phyloP scores from a whole-genome alignment of 163 green algal species.

The Scenedesmus sp. region DNA sequence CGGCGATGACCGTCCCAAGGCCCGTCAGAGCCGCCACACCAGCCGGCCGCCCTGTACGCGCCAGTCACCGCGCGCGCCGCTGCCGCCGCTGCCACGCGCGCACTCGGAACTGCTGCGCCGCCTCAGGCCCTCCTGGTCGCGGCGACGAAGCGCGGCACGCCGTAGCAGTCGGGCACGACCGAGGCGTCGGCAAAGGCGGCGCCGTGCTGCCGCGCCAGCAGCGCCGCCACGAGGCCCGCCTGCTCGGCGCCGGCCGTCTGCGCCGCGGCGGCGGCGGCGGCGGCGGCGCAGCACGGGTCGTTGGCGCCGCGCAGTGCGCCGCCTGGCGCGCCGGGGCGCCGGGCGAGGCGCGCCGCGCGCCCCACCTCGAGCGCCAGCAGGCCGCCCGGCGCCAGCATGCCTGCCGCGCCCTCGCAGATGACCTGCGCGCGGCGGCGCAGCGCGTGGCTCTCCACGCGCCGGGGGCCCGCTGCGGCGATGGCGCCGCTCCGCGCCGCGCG shows the following conservation, averaged over 20 bases:
- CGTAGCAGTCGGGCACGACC: constrained; percentile 61
- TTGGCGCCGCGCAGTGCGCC: neutral
- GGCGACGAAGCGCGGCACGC: constrained; percentile 73
- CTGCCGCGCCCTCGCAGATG: constrained; percentile 62
- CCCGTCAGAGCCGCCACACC: too few relatives aligned
- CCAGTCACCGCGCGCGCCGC: too few relatives aligned
- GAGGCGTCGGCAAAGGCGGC: constrained; percentile 18
- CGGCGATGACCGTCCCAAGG: too few relatives aligned
- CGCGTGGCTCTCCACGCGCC: too few relatives aligned
- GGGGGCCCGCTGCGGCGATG: too few relatives aligned
- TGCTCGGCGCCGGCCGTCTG: constrained; percentile 73
- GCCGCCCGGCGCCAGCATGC: constrained; percentile 71
- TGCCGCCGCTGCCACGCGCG: too few relatives aligned
- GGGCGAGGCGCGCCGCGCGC: neutral
- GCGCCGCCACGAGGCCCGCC: constrained; percentile 55
- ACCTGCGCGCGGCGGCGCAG: constrained; percentile 10
- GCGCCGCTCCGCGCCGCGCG: neutral
- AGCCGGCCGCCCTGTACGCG: too few relatives aligned
- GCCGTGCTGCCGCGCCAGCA: constrained; percentile 48
- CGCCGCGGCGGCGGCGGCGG: too few relatives aligned
- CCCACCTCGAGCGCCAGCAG: constrained; percentile 78
- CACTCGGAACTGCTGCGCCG: too few relatives aligned
- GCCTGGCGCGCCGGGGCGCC: neutral
- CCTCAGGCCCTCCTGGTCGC: too few relatives aligned
- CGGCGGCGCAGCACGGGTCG: too few relatives aligned